phyloP scores from a whole-genome alignment of 2,329 filamentous ascomycete genomes.

The Thielaviopsis ethacetica region DNA sequence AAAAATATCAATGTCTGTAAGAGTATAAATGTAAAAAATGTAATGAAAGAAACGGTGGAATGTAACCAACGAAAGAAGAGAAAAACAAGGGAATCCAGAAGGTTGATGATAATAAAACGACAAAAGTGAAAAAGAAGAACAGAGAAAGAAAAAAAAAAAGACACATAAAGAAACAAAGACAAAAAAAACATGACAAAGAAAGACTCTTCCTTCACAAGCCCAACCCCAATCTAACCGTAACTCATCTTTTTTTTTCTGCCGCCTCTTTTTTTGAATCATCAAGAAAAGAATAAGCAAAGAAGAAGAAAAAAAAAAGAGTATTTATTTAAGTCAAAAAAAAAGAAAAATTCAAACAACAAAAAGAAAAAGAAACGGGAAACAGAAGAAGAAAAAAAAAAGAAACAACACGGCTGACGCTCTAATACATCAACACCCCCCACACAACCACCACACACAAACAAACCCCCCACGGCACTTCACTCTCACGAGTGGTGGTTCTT shows the following conservation, averaged over 20 bases:
- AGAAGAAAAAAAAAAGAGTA: constrained; percentile 14
- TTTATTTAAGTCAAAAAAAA: constrained; percentile 22
- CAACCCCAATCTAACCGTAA: not conserved
- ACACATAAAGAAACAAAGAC: not conserved
- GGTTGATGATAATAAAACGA: not conserved
- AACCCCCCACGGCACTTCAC: not conserved
- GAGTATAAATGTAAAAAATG: not conserved
- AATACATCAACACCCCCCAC: constrained; percentile 12
- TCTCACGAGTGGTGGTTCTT: constrained; percentile 19
- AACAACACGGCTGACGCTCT: constrained; percentile 14
- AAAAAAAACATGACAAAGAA: not conserved
- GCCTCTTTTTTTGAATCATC: not conserved
- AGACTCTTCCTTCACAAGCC: not conserved
- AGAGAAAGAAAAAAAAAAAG: not conserved
- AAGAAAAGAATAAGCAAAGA: constrained; percentile 10
- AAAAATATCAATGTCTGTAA: not conserved
- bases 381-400: constrained; percentile 16
- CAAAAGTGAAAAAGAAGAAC: not conserved
- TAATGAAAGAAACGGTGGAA: not conserved
- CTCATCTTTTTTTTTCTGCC: not conserved
- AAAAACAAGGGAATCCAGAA: not conserved
- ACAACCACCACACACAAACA: not conserved
- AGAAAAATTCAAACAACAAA: constrained; percentile 16
- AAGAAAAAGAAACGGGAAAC: constrained; percentile 14
- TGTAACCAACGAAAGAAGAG: not conserved